phyloP scores from a whole-genome alignment of 108 stramenopile species.

The Cyclotella kingstonii region DNA sequence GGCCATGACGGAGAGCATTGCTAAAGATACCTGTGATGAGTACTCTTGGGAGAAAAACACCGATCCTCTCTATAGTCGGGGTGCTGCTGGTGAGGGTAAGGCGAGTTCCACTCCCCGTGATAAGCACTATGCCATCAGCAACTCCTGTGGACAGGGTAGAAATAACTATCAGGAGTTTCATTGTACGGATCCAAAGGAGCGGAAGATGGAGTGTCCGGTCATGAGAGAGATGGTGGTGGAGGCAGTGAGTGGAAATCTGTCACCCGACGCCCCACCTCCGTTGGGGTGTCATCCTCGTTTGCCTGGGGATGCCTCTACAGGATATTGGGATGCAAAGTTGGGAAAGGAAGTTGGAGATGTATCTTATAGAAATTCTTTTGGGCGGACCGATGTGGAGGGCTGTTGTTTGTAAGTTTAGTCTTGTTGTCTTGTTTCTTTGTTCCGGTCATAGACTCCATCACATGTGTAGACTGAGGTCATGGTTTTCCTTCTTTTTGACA shows the following conservation, averaged over 20 bases:
- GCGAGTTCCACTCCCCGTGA: background rate
- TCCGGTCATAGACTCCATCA: background rate
- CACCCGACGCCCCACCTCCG: slow-evolving; percentile 41
- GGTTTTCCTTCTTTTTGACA: background rate
- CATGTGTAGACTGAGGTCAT: background rate
- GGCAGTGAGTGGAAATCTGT: slow-evolving; percentile 24
- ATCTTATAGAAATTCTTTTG: slow-evolving; percentile 35
- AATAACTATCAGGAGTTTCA: slow-evolving; percentile 38
- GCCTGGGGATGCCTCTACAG: slow-evolving; percentile 23
- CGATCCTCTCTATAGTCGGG: slow-evolving; percentile 1
- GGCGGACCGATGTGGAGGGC: slow-evolving; percentile 47
- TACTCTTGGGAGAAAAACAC: slow-evolving; percentile 27
- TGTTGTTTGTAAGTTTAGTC: slow-evolving; percentile 38
- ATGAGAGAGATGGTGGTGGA: slow-evolving; percentile 34
- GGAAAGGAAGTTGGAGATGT: slow-evolving; percentile 17
- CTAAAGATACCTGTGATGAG: slow-evolving; percentile 36
- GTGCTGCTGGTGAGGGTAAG: background rate
- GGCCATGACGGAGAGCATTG: slow-evolving; percentile 42
- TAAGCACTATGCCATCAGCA: slow-evolving; percentile 36
- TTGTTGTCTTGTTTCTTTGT: background rate
- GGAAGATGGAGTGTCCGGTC: slow-evolving; percentile 44
- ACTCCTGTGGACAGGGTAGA: slow-evolving; percentile 44
- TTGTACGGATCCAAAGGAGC: slow-evolving; percentile 24
- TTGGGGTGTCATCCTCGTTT: slow-evolving; percentile 32
- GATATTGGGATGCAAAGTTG: slow-evolving; percentile 36